Base-by-base conservation (phyloP, 371 early-diverging fungal genomes). In the Mucor racemosus region DNA sequence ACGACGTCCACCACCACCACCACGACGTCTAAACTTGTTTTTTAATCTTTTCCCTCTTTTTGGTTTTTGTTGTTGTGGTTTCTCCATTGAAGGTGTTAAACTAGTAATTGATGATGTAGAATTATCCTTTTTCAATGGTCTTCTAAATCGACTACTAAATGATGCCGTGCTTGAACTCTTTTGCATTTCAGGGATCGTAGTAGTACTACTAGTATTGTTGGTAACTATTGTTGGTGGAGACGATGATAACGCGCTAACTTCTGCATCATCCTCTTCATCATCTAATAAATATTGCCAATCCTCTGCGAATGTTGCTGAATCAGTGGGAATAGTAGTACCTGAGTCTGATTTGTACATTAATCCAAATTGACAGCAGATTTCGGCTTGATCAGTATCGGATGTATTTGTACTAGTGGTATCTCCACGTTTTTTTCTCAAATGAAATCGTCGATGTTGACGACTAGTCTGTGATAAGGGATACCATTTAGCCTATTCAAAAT, bases 401-500 rank as follows among this genome's bases (percentile, higher is more conserved):
- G 53, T 58, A 11, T 21, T 53, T 13, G 56, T 41, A 21, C 61
- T 65, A n/a, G 34, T 50, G 26, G 26, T 14, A 26, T 46, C 66
- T 35, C 63, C 66, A 13, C 58, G 53, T 17, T 56, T 69, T 35
- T 64, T 66, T 60, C 66, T 58, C 54, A 66, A 48, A 63, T 63
- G 55, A 50, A 73, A 68, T 48, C 60, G 31, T 48, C 44, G 57
- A 48, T 44, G 39, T 54, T 65, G 68, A 15, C 58, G 66, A 26
- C 53, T 58, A 8, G 62, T 57, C 39, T 48, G 59, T 4, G 58
- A 48, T 35, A 69, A 48, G 34, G 73, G 46, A 64, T 55, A 60
- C 66, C 73, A 66, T 55, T 65, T 73, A 46, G 69, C 60, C 66
- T 68, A 69, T 55, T 33, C 0, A 68, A 26, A n/a, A 39, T 14